A percentile compares a stretch with the other conserved stretches of the same genome.
Evolutionary conservation across 805 yeast species (phyloP).

Genomic region (Pichia sporocuriosa): DNA sequence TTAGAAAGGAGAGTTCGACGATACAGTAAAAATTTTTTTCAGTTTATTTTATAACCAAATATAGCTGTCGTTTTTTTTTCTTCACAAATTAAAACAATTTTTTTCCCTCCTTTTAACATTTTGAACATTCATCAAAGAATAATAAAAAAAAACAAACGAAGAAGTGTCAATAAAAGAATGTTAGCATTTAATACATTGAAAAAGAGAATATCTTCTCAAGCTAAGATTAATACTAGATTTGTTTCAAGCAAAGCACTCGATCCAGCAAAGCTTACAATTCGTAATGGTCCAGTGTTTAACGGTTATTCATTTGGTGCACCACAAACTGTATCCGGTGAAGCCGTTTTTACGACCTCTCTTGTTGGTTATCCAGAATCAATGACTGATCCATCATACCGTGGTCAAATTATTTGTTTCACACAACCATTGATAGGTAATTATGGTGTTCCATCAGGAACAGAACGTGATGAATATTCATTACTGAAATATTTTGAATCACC

Average conservation of each 20-base stretch:
- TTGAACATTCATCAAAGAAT: not conserved
- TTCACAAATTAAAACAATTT: no score
- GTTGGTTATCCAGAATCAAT: constrained; percentile 98
- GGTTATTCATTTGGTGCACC: constrained; percentile 97
- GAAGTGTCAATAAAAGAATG: not conserved
- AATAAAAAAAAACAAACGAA: not conserved
- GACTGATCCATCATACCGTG: constrained; percentile 98
- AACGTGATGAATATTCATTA: constrained; percentile 76
- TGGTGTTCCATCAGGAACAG: constrained; percentile 88
- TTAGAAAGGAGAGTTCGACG: no score
- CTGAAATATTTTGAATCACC: constrained; percentile 91
- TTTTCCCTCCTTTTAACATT: not conserved
- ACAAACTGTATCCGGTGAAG: constrained; percentile 90
- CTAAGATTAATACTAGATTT: constrained; percentile 6
- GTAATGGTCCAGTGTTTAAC: constrained; percentile 87
- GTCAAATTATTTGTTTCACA: constrained; percentile 94
- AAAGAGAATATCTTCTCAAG: constrained; percentile 1
- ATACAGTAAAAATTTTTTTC: no score
- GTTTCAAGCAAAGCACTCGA: constrained; percentile 37
- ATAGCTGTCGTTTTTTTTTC: not conserved
- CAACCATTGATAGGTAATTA: constrained; percentile 97
- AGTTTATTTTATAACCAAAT: no score
- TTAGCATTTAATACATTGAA: constrained; percentile 12
- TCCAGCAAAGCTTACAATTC: constrained; percentile 84
- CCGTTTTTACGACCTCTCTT: constrained; percentile 94